Evolutionary conservation across 2,329 filamentous ascomycete species (phyloP).

Genomic region (Penicillium sp.): DNA sequence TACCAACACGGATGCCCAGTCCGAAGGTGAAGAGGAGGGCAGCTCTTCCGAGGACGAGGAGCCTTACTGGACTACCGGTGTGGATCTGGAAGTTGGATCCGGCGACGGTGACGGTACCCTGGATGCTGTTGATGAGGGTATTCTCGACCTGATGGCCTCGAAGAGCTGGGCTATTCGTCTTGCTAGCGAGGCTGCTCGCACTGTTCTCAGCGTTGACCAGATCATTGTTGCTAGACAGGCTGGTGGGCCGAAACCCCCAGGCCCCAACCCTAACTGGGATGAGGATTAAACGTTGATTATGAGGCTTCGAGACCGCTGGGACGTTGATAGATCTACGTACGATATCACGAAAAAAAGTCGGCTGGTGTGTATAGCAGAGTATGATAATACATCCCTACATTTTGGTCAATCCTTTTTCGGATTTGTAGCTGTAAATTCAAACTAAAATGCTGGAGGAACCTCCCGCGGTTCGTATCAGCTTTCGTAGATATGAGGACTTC

Average conservation of each 20-base stretch:
- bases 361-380: slow-evolving; percentile 27
- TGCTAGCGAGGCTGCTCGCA: slow-evolving; percentile 91
- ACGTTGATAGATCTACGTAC: slow-evolving; percentile 35
- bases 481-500: too few relatives aligned
- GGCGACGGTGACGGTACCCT: slow-evolving; percentile 79
- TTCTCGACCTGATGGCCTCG: slow-evolving; percentile 86
- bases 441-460: too few relatives aligned
- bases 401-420: slow-evolving; percentile 13
- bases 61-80: slow-evolving; percentile 86
- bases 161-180: slow-evolving; percentile 98
- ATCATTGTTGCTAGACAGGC: slow-evolving; percentile 98
- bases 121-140: slow-evolving; percentile 84
- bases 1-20: slow-evolving; percentile 26
- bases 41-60: slow-evolving; percentile 63
- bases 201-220: slow-evolving; percentile 94
- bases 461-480: too few relatives aligned
- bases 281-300: slow-evolving; percentile 56
- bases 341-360: slow-evolving; percentile 37
- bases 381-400: slow-evolving; percentile 27
- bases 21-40: slow-evolving; percentile 40
- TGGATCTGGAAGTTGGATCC: slow-evolving; percentile 90
- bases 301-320: slow-evolving; percentile 24
- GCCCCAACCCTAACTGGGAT: slow-evolving; percentile 82
- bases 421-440: neutral
- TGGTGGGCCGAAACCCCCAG: slow-evolving; percentile 94